Percentiles rank a stretch among this genome's conserved stretches.
Evolutionary conservation across 495 filamentous ascomycete genomes (phyloP).

Genomic region (Glonium stellatum): DNA sequence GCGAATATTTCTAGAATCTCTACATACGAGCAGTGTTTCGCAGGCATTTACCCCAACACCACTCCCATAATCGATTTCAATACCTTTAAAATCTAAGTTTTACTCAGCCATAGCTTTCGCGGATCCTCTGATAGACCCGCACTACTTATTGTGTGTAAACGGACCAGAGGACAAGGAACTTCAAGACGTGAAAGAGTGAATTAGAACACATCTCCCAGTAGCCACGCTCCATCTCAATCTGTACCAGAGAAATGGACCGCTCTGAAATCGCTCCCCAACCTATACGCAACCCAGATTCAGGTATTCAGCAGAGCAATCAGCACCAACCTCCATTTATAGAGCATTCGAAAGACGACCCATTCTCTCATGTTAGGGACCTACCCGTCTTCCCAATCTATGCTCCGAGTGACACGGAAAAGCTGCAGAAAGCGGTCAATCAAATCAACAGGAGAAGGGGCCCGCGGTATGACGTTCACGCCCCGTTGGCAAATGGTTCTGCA

Average conservation of each 20-base stretch:
- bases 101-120: too few relatives aligned
- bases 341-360: background rate
- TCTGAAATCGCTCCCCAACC: background rate
- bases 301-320: background rate
- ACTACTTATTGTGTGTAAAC: too few relatives aligned
- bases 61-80: too few relatives aligned
- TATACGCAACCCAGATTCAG: background rate
- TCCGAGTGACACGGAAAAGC: background rate
- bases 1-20: too few relatives aligned
- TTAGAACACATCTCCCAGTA: background rate
- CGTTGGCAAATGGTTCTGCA: background rate
- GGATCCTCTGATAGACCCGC: too few relatives aligned
- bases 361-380: background rate
- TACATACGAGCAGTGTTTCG: too few relatives aligned
- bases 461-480: background rate
- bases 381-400: conserved; percentile 1
- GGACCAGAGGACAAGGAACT: too few relatives aligned
- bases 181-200: too few relatives aligned
- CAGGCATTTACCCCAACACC: too few relatives aligned
- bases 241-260: background rate
- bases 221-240: background rate
- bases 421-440: conserved; percentile 1
- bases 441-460: background rate
- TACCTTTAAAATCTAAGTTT: too few relatives aligned
- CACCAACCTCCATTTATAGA: background rate